These are phyloP conservation scores for Aspergillus ostianus DNA, from an alignment of 495 filamentous ascomycete species.

Conservation along the genomic window DNA sequence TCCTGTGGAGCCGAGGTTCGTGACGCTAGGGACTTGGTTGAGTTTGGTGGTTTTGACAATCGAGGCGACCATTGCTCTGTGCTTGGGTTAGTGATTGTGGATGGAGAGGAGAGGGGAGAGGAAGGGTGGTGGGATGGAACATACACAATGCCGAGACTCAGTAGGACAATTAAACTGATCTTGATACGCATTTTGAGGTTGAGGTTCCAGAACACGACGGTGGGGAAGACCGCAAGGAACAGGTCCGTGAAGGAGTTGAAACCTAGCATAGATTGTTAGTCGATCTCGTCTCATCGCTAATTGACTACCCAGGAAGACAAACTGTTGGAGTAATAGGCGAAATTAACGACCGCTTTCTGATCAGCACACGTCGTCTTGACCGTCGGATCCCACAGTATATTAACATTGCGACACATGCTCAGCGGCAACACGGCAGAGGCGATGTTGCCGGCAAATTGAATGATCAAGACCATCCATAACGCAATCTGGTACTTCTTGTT, in stretches of 20 bases:
- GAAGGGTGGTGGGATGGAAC: slow-evolving; percentile 3
- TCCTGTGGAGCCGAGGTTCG: slow-evolving; percentile 28
- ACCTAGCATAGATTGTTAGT: slow-evolving; percentile 18
- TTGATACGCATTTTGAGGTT: slow-evolving; percentile 40
- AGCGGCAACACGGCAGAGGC: slow-evolving; percentile 30
- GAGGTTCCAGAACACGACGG: slow-evolving; percentile 45
- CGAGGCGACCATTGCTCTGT: slow-evolving; percentile 40
- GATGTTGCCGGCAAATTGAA: slow-evolving; percentile 32
- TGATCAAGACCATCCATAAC: slow-evolving; percentile 26
- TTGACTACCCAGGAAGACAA: slow-evolving; percentile 5
- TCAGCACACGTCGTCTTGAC: slow-evolving; percentile 29
- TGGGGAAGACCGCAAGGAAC: slow-evolving; percentile 41
- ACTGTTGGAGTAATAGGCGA: slow-evolving; percentile 37
- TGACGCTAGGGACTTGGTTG: slow-evolving; percentile 31
- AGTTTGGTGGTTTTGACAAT: slow-evolving; percentile 45
- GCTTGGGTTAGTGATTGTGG: slow-evolving; percentile 2
- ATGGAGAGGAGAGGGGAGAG: neutral
- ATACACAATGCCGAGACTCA: slow-evolving; percentile 42
- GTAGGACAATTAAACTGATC: slow-evolving; percentile 36
- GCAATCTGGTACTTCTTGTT: slow-evolving; percentile 28
- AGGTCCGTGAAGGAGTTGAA: slow-evolving; percentile 43
- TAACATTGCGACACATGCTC: slow-evolving; percentile 29
- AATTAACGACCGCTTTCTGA: slow-evolving; percentile 23
- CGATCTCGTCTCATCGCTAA: neutral
- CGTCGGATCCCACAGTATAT: slow-evolving; percentile 26